These are phyloP conservation scores for Chiua virens DNA, from an alignment of 768 basidiomycete species.

Conservation along the genomic window DNA sequence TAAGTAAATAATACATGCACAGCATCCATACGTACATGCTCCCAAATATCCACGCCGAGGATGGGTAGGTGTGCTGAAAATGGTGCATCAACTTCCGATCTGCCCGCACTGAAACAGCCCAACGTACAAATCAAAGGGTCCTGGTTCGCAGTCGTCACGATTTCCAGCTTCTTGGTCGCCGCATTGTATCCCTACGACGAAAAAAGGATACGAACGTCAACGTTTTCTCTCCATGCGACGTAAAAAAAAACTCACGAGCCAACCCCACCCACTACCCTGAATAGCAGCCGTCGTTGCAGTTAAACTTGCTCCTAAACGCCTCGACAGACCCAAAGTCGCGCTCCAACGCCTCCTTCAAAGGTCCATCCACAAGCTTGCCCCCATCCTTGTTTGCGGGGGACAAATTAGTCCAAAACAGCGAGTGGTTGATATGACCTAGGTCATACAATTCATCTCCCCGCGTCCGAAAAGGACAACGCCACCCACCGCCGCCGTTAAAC, in stretches of 20 bases:
- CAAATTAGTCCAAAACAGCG: conserved; percentile 97
- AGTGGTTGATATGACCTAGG: conserved; percentile 89
- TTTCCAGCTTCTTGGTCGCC: conserved; percentile 71
- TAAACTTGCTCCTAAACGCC: conserved; percentile 82
- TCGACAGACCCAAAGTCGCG: conserved; percentile 87
- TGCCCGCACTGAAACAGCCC: not conserved
- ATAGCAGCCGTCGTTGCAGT: conserved; percentile 86
- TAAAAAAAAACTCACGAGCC: conserved; percentile 63
- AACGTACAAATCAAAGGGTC: conserved; percentile 77
- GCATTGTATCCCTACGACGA: conserved; percentile 66
- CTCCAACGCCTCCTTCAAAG: conserved; percentile 74
- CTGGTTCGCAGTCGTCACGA: conserved; percentile 94
- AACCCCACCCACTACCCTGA: conserved; percentile 98
- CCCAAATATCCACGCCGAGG: conserved; percentile 97
- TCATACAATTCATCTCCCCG: too few species aligned
- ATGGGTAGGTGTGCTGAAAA: conserved; percentile 77
- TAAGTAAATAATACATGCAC: not conserved
- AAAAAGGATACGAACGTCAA: not conserved
- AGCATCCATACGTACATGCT: conserved; percentile 60
- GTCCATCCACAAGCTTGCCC: conserved; percentile 62
- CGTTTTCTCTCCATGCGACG: not conserved
- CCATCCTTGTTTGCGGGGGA: conserved; percentile 67
- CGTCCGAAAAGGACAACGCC: not conserved
- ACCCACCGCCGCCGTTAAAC: conserved; percentile 92
- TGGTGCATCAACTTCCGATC: conserved; percentile 7